phyloP scores from a whole-genome alignment of 805 yeast species.

The Cyberlindnera petersonii region DNA sequence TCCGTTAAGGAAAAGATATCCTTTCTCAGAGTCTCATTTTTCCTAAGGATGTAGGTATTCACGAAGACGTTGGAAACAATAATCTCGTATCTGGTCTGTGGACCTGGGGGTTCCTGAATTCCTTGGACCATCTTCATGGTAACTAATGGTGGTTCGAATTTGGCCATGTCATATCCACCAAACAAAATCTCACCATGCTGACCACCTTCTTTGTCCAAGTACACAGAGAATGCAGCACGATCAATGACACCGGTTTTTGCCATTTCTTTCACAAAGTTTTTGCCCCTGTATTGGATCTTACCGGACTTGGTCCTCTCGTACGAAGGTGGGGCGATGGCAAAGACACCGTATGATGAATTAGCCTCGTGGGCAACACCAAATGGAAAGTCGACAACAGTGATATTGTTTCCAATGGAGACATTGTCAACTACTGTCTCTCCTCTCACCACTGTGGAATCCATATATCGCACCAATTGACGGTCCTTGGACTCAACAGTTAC shows the following conservation, averaged over 20 bases:
- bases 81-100: conserved; percentile 14
- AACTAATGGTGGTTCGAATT: conserved; percentile 32
- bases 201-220: conserved; percentile 10
- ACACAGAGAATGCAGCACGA: conserved; percentile 20
- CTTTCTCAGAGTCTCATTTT: background rate
- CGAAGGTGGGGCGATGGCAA: conserved; percentile 29
- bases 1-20: conserved; percentile 10
- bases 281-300: conserved; percentile 3
- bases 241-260: conserved; percentile 7
- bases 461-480: conserved; percentile 1
- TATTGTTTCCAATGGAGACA: conserved; percentile 16
- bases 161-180: conserved; percentile 40
- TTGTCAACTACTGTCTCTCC: conserved; percentile 50
- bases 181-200: conserved; percentile 29
- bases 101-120: background rate
- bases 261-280: conserved; percentile 15
- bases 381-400: conserved; percentile 32
- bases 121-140: conserved; percentile 31
- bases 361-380: conserved; percentile 32
- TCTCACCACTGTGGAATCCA: conserved; percentile 41
- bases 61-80: conserved; percentile 14
- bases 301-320: conserved; percentile 4
- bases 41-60: background rate
- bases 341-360: conserved; percentile 40
- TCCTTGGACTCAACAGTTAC: background rate